Evolutionary conservation across 192 early-diverging fungal genomes (phyloP), one percentile per base, ranked within the genome.

Genomic region (Phlyctochytrium planicorne): DNA sequence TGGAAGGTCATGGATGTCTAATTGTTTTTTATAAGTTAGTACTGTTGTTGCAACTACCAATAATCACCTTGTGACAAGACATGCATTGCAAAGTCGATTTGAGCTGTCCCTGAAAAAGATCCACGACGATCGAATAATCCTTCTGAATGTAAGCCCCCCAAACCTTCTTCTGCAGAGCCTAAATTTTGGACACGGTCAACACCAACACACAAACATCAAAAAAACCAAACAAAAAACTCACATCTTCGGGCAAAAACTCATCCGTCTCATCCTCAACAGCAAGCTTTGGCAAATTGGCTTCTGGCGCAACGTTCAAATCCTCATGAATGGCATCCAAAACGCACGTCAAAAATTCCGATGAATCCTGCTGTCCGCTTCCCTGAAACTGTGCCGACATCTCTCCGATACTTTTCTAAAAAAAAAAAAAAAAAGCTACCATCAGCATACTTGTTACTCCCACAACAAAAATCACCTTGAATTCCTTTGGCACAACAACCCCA

Each of bases 321-420:
- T 95, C 94, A 66, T 95, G 91, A 27, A 96, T 66, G 0, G 85
- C 81, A 82, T 95, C 91, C 25, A 95, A 65, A 52, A 96, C 67
- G 60, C 91, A 95, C 14, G 83, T 78, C 25, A 94, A 75, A 75
- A 96, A 95, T 72, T 95, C 93, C 61, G 95, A 93, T 0, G 92
- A 90, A 74, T 96, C 94, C n/a, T 96, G 91, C 71, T 96, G 94
- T 35, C 93, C 91, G 35, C 80, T 81, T 14, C 89, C 89, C 30
- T 74, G 76, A 66, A 93, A 96, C 91, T 82, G 2, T 86, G 86
- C 63, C 50, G 52, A 70, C 14, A 50, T 2, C 23, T 36, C 52
- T 1, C 55, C 37, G 23, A 40, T 32, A 12, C 25, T 36, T 31
- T 70, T 63, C 50, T 62, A 23, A 25, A 40, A n/a, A 27, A 20